phyloP scores from a whole-genome alignment of 208 protist genomes.

The Naegleria fowleri region DNA sequence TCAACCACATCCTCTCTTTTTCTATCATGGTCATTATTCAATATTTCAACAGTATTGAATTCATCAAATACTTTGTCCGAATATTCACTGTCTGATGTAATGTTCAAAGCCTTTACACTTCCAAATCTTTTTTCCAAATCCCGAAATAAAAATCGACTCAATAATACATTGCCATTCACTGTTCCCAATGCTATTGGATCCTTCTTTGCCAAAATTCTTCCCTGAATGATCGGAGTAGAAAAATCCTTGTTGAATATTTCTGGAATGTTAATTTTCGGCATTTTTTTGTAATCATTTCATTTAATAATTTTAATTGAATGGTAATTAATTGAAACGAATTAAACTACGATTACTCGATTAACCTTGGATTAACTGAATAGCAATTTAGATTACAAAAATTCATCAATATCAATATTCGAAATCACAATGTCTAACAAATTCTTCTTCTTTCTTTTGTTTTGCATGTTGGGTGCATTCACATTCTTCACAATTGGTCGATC shows the following conservation, averaged over 20 bases:
- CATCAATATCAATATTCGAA: slow-evolving; percentile 4
- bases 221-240: not conserved
- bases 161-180: not conserved
- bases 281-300: too few relatives aligned
- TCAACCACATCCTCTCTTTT: not conserved
- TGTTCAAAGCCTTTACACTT: not conserved
- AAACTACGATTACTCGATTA: too few relatives aligned
- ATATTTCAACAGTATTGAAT: not conserved
- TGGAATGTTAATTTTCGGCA: not conserved
- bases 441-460: not conserved
- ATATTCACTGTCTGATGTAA: not conserved
- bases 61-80: not conserved
- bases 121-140: not conserved
- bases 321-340: too few relatives aligned
- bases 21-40: too few relatives aligned
- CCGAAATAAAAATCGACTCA: not conserved
- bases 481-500: slow-evolving; percentile 47
- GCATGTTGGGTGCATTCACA: not conserved
- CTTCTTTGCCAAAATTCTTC: not conserved
- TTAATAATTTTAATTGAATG: too few relatives aligned
- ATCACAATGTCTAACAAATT: not conserved
- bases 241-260: not conserved
- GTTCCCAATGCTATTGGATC: not conserved
- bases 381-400: slow-evolving; percentile 10
- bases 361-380: too few relatives aligned